Percentiles rank a stretch among this genome's conserved stretches.
Evolutionary conservation across 345 rosid genomes (phyloP).

Genomic region (Theobroma cacao): DNA sequence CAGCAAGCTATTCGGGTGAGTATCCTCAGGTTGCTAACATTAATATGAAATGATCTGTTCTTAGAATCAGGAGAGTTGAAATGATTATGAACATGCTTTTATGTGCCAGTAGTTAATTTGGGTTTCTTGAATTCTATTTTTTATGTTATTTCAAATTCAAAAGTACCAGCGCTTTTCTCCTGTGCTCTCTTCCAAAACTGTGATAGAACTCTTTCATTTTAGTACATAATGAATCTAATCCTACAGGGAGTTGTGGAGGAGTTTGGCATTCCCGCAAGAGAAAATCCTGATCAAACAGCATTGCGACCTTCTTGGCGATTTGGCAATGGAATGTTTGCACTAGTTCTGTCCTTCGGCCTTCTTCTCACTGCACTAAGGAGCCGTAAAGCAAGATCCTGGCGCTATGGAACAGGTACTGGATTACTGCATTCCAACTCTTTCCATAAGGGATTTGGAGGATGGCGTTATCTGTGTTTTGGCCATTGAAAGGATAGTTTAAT

Average conservation of each 20-base stretch:
- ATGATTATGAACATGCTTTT: not conserved
- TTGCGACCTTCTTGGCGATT: slow-evolving; percentile 70
- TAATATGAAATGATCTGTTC: not conserved
- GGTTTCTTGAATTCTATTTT: not conserved
- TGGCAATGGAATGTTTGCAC: slow-evolving; percentile 64
- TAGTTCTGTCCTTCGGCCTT: slow-evolving; percentile 69
- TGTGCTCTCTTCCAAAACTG: not conserved
- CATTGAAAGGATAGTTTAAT: not conserved
- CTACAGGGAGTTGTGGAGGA: slow-evolving; percentile 68
- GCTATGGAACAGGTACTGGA: slow-evolving; percentile 60
- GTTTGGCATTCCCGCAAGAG: slow-evolving; percentile 46
- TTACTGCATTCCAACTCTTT: not conserved
- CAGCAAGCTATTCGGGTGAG: slow-evolving; percentile 78
- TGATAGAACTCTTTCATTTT: not conserved
- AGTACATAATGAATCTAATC: slow-evolving; percentile 9
- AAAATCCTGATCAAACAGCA: slow-evolving; percentile 40
- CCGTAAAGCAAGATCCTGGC: slow-evolving; percentile 76
- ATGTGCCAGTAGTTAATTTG: not conserved
- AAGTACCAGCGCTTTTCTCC: not conserved
- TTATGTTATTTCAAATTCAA: not conserved
- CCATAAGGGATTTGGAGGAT: not conserved
- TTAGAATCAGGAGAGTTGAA: not conserved
- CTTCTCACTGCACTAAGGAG: slow-evolving; percentile 64
- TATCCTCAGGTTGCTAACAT: not conserved
- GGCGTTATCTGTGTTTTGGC: not conserved